These are phyloP conservation scores for Fusarium proliferatum DNA, from an alignment of 2,329 filamentous ascomycete genomes.

Conservation along the genomic window DNA sequence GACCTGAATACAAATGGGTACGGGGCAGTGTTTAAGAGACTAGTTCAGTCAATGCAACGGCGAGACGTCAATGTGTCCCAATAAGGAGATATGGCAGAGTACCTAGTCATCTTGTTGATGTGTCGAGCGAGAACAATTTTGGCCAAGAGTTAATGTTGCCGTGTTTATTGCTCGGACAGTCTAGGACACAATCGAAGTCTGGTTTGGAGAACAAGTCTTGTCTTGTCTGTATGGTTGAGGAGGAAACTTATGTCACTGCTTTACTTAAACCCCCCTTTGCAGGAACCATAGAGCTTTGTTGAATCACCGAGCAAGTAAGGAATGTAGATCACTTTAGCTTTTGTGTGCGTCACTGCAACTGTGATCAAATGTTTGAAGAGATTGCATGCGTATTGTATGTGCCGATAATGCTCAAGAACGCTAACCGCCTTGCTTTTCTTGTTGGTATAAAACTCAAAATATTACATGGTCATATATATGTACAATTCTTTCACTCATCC, in stretches of 20 bases:
- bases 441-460: slow-evolving; percentile 24
- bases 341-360: neutral
- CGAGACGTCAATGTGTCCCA: neutral
- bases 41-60: neutral
- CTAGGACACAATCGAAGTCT: neutral
- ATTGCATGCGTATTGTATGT: slow-evolving; percentile 29
- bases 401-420: slow-evolving; percentile 31
- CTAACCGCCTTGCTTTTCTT: slow-evolving; percentile 29
- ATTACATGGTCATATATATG: slow-evolving; percentile 34
- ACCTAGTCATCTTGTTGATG: neutral
- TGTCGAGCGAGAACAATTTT: neutral
- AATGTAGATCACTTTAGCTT: neutral
- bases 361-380: neutral
- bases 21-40: neutral
- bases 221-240: neutral
- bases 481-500: slow-evolving; percentile 25
- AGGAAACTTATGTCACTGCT: neutral
- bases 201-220: neutral
- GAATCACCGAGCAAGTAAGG: neutral
- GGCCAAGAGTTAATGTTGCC: neutral
- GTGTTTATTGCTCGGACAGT: neutral
- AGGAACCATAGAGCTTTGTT: neutral
- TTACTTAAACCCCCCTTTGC: neutral
- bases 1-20: neutral
- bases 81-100: neutral